These are phyloP conservation scores for Allium sativum DNA, from an alignment of 106 monocot genomes.

Conservation along the genomic window DNA sequence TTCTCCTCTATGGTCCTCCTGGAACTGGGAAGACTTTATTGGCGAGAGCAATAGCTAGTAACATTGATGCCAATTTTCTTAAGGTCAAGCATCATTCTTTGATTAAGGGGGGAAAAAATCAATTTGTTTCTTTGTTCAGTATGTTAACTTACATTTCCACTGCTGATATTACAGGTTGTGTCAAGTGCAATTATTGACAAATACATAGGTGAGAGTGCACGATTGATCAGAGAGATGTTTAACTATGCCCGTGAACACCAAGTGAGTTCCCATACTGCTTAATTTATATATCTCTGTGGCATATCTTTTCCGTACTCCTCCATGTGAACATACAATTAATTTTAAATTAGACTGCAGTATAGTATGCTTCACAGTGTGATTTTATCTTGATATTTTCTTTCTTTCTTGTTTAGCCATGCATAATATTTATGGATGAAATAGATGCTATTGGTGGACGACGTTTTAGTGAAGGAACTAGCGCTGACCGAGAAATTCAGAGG, in stretches of 20 bases:
- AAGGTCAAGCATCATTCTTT: conserved; percentile 28
- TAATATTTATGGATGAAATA: conserved; percentile 83
- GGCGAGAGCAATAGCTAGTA: conserved; percentile 78
- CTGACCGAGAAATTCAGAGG: conserved; percentile 52
- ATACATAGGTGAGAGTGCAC: conserved; percentile 78
- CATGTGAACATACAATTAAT: too few relatives aligned
- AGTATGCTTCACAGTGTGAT: too few relatives aligned
- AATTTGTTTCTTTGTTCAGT: not conserved
- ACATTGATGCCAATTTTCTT: conserved; percentile 78
- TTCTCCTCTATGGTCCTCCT: conserved; percentile 82
- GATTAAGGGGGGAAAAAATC: not conserved
- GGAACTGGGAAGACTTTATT: conserved; percentile 74
- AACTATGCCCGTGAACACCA: conserved; percentile 73
- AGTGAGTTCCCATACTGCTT: conserved; percentile 12
- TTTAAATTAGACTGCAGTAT: too few relatives aligned
- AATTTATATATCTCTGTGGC: too few relatives aligned
- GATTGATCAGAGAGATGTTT: conserved; percentile 77
- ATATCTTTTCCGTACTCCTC: too few relatives aligned
- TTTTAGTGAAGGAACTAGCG: conserved; percentile 80
- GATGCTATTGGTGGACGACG: conserved; percentile 83
- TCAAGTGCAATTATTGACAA: conserved; percentile 81
- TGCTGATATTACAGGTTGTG: conserved; percentile 33
- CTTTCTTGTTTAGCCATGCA: conserved; percentile 46
- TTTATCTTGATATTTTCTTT: not conserved
- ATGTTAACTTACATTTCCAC: not conserved